phyloP scores from a whole-genome alignment of 1,139 yeast species.

The Pneumocystis murina region DNA sequence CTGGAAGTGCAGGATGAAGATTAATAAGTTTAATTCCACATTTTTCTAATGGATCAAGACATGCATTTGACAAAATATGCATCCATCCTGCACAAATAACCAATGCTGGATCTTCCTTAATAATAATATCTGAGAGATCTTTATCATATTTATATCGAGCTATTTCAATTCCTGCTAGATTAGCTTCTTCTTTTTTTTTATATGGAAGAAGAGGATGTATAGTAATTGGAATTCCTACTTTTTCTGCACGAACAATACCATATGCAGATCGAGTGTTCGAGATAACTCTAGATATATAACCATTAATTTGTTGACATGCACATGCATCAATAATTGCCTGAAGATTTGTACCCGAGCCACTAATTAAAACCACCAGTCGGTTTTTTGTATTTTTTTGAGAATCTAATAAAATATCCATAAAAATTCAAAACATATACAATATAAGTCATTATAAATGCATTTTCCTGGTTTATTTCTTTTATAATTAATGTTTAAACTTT shows the following conservation, averaged over 20 bases:
- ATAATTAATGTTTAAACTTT: neutral
- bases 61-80: constrained; percentile 70
- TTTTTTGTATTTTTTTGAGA: neutral
- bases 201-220: constrained; percentile 64
- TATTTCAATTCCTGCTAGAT: constrained; percentile 32
- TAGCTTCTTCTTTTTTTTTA: constrained; percentile 28
- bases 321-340: constrained; percentile 84
- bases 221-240: constrained; percentile 51
- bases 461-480: neutral
- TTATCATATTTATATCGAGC: constrained; percentile 60
- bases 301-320: constrained; percentile 28
- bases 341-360: constrained; percentile 86
- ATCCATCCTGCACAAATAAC: constrained; percentile 98
- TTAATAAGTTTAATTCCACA: constrained; percentile 67
- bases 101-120: constrained; percentile 49
- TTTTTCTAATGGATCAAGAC: constrained; percentile 48
- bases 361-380: constrained; percentile 45
- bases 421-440: neutral
- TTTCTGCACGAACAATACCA: constrained; percentile 65
- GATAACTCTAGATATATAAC: constrained; percentile 51
- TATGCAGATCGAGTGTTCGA: constrained; percentile 74
- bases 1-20: constrained; percentile 92
- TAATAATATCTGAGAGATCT: constrained; percentile 58
- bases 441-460: neutral
- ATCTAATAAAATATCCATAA: neutral